Evolutionary conservation across 208 protist genomes (phyloP).

Genomic region (Wallacemonas rigidus): DNA sequence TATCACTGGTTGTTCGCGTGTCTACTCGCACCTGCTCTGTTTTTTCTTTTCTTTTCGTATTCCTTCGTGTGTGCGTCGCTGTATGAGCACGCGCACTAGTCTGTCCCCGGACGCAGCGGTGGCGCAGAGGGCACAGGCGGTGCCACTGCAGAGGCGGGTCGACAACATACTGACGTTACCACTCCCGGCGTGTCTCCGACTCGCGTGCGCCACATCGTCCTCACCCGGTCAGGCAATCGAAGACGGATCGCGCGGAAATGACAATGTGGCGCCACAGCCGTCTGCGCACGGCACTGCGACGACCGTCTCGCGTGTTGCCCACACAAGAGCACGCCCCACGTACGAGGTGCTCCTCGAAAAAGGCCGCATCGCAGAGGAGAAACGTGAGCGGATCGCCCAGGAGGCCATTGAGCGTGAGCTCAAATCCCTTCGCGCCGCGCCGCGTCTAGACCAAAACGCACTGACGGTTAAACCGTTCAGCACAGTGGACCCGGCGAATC

Average conservation of each 20-base stretch:
- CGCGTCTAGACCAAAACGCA: constrained; percentile 5
- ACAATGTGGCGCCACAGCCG: neutral
- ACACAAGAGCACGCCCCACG: constrained; percentile 27
- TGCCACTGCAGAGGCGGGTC: constrained; percentile 21
- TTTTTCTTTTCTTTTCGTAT: too few species aligned
- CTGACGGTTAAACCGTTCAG: constrained; percentile 2
- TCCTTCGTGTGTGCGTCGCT: too few species aligned
- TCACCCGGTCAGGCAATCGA: neutral
- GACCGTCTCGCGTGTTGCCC: too few species aligned
- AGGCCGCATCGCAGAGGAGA: constrained; percentile 52
- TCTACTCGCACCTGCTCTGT: too few species aligned
- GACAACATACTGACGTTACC: constrained; percentile 43
- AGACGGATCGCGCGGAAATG: neutral
- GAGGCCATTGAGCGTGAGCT: constrained; percentile 48
- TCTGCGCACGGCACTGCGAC: neutral
- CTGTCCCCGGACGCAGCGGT: too few species aligned
- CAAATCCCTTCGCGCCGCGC: constrained; percentile 42
- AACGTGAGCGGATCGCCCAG: constrained; percentile 35
- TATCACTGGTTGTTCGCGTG: too few species aligned
- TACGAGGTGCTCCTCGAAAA: constrained; percentile 78
- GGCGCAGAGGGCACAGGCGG: neutral
- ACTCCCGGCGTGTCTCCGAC: constrained; percentile 48
- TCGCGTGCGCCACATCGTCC: neutral
- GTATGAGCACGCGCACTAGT: too few species aligned
- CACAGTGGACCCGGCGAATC: constrained; percentile 12